Conservation (phyloP, 208 protist species). For the Crithidia mellificae region DNA sequence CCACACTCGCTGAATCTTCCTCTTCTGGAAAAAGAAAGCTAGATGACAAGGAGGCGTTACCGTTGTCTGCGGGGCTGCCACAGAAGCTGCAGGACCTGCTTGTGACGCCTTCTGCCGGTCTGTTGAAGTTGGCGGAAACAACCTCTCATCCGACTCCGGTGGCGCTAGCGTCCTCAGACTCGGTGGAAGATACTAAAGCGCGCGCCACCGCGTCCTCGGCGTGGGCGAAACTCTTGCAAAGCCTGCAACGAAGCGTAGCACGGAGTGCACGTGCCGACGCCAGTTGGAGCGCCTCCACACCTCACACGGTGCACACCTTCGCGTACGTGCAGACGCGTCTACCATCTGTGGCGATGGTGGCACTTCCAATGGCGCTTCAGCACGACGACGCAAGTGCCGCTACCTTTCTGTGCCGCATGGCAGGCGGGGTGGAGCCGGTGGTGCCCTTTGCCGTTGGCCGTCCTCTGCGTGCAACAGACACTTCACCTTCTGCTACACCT, state of each 20-base stretch:
- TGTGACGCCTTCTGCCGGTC: constrained; percentile 12
- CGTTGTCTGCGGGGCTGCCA: background rate
- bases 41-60: background rate
- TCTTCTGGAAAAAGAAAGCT: background rate
- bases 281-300: too few species aligned
- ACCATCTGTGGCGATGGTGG: constrained; percentile 23
- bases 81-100: constrained; percentile 20
- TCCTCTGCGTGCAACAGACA: constrained; percentile 19
- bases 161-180: too few species aligned
- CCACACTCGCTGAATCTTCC: background rate
- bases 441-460: constrained; percentile 71
- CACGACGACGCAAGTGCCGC: background rate
- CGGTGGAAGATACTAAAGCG: too few species aligned
- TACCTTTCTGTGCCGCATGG: constrained; percentile 35
- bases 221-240: constrained; percentile 9
- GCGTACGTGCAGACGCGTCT: constrained; percentile 37
- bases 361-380: constrained; percentile 10
- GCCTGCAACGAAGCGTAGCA: background rate
- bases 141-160: background rate
- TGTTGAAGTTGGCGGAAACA: constrained; percentile 14
- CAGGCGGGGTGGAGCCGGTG: constrained; percentile 62
- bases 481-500: background rate
- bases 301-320: constrained; percentile 5
- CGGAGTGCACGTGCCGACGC: too few species aligned
- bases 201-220: background rate